Evolutionary conservation across 176 grass and related monocot genomes (phyloP), one percentile per base, ranked within the genome.

Genomic region (Thinopyrum elongatum): DNA sequence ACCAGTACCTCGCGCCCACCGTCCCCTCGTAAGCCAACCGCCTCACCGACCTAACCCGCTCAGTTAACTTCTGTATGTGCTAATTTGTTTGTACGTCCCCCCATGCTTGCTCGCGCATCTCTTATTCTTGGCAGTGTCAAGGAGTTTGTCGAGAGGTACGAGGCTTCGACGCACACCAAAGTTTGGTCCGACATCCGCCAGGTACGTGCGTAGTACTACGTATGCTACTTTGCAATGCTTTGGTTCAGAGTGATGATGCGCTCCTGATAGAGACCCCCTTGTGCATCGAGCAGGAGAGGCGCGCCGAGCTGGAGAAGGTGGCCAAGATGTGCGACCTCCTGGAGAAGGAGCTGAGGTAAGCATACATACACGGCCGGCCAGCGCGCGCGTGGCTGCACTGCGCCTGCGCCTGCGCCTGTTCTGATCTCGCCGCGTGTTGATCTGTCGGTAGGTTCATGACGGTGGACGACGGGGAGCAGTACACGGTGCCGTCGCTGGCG

Each of bases 1-100:
- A 96, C 74, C 87, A 99, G 23, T 99, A 91, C 86, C 94, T 96
- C 82, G 83, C 94, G 46, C 97, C 97, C 59, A 91, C 97, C 19
- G 90, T 93, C 27, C 94, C 94, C 0, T 83, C 90, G 96, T 98
- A 76, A 79, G 76, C 27, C 19, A 58, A 22, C 17, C 7, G 2
- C 17, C 17, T 8, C 53, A 58, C 53, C 53, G 2, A 22, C 19
- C 53, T 22, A 3, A 7, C 19, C 19, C 53, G 7, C 7, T 58
- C 17, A 21, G 0, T 57, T 57, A 57, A 57, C 7, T 6, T 31
- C 28, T 66, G 14, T 15, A 27, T 30, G 9, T n/a, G 4, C 10
- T 44, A 10, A 44, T 23, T 39, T 11, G 4, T 4, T 34, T 66
- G 28, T 66, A 23, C 35, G 21, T 7, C 35, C 39, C 10, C 68